A percentile compares a stretch with the other conserved stretches of the same genome.
phyloP scores from a whole-genome alignment of 1,139 yeast genomes.

The Meyerozyma guilliermondii region DNA sequence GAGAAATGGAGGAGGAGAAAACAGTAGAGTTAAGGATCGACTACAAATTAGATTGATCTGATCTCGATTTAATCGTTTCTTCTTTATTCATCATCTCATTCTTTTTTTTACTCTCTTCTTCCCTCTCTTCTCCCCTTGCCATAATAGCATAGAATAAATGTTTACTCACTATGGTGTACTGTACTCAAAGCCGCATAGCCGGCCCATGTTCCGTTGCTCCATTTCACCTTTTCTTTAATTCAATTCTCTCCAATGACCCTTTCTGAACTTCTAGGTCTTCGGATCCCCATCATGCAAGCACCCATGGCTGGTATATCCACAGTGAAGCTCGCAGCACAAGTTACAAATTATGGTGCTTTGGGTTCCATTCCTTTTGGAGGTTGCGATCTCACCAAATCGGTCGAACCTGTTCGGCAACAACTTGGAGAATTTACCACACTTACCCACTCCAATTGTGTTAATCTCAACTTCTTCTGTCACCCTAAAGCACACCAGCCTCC shows the following conservation, averaged over 20 bases:
- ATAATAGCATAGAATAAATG: slow-evolving; percentile 1
- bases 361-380: slow-evolving; percentile 44
- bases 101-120: not conserved
- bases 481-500: slow-evolving; percentile 16
- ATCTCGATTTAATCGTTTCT: not conserved
- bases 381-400: slow-evolving; percentile 17
- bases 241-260: not conserved
- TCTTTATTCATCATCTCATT: not conserved
- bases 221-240: no score
- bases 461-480: slow-evolving; percentile 45
- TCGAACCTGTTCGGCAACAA: slow-evolving; percentile 8
- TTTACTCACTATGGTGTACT: slow-evolving; percentile 1
- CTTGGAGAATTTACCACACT: slow-evolving; percentile 13
- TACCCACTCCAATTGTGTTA: slow-evolving; percentile 18
- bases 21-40: no score
- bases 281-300: slow-evolving; percentile 41
- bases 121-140: not conserved
- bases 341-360: slow-evolving; percentile 36
- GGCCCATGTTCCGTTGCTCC: not conserved
- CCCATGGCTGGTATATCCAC: slow-evolving; percentile 54
- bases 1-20: no score
- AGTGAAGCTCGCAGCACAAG: slow-evolving; percentile 32
- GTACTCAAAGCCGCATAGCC: not conserved
- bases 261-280: slow-evolving; percentile 13
- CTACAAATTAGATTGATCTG: no score